Evolutionary conservation across 139 green algal species (phyloP).

Genomic region (Pleodorina starrii): DNA sequence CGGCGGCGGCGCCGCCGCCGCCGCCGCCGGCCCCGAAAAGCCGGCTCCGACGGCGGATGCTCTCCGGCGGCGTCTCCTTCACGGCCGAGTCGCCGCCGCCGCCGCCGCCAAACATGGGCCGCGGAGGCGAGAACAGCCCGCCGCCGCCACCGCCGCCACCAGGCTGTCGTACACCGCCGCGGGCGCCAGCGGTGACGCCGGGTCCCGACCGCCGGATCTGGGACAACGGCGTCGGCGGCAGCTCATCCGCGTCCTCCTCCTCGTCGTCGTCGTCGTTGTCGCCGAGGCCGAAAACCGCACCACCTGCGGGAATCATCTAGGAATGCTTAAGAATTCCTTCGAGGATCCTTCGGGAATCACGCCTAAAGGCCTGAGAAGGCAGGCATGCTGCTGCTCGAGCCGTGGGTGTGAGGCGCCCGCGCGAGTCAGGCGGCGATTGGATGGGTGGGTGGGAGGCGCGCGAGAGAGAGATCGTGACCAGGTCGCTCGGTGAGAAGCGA

Average conservation of each 20-base stretch:
- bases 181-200: background rate
- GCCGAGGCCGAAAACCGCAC: too few species aligned
- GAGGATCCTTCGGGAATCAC: too few species aligned
- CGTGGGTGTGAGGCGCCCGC: too few species aligned
- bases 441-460: too few species aligned
- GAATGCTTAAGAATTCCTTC: too few species aligned
- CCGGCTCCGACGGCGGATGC: background rate
- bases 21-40: background rate
- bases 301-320: too few species aligned
- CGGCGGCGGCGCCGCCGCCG: background rate
- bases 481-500: too few species aligned
- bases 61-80: constrained; percentile 29
- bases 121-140: constrained; percentile 19
- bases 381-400: too few species aligned
- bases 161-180: background rate
- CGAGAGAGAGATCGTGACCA: too few species aligned
- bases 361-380: too few species aligned
- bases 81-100: background rate
- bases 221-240: constrained; percentile 41
- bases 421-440: too few species aligned
- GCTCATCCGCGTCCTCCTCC: constrained; percentile 19
- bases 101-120: background rate
- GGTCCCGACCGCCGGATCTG: background rate
- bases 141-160: background rate
- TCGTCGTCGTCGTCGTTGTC: background rate